phyloP scores from a whole-genome alignment of 257 asterid species.

The Paraleonurus japonicus region DNA sequence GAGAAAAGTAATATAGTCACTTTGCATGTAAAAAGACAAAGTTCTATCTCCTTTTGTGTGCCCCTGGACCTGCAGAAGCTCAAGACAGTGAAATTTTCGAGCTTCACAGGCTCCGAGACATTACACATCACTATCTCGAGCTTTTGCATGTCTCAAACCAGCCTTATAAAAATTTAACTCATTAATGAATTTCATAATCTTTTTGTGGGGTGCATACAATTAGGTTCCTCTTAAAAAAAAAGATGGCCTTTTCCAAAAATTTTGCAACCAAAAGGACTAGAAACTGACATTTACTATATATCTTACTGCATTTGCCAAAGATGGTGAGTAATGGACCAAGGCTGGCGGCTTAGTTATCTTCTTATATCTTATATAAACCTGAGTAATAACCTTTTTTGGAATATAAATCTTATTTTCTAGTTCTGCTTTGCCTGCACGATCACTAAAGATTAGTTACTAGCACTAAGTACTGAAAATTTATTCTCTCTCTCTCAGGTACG shows the following conservation, averaged over 20 bases:
- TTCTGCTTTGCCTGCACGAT: background rate
- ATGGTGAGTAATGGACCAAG: background rate
- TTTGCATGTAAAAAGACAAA: background rate
- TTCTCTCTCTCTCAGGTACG: constrained; percentile 54
- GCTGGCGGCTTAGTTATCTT: background rate
- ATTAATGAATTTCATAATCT: too few relatives aligned
- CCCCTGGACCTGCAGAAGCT: background rate
- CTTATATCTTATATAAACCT: background rate
- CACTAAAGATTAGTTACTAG: background rate
- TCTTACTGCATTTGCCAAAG: background rate
- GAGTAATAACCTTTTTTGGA: constrained; percentile 5
- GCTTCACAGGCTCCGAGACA: background rate
- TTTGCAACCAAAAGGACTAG: too few relatives aligned
- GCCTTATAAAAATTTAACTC: background rate
- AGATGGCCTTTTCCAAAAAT: too few relatives aligned
- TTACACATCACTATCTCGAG: background rate
- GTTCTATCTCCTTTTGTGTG: background rate
- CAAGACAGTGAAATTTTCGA: background rate
- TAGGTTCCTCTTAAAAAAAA: too few relatives aligned
- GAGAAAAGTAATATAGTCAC: background rate
- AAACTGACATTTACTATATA: too few relatives aligned
- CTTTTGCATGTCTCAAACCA: background rate
- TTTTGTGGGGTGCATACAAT: too few relatives aligned
- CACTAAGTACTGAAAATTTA: background rate
- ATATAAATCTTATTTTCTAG: background rate